Base-by-base conservation (phyloP, 2,329 filamentous ascomycete genomes). In the Aspergillus brasiliensis region DNA sequence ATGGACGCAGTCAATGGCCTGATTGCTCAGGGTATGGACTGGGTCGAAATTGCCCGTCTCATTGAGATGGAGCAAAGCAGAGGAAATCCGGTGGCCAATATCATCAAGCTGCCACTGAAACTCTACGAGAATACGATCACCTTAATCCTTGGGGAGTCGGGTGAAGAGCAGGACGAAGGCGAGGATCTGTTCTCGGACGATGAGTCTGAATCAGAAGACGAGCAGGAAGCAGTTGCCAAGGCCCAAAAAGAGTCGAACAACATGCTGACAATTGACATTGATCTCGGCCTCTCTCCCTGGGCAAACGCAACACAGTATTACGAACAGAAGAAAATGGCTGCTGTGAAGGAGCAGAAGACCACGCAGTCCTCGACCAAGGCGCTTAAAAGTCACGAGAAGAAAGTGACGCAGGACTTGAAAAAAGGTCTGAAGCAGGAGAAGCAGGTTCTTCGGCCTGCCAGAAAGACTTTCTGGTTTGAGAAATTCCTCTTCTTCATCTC, bases 401-500 rank as follows among this genome's bases (percentile, higher is more conserved):
- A 97, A 77, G 93, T 98, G 21, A 83, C 85, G 4, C 86, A 91
- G 11, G 92, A 97, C 72, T 81, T 98, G 21, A 96, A 91, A 77
- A 94, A 92, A 70, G 89, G 88, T 0, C 77, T 98, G 58, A 97
- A 97, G 78, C 90, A 95, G 71, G 95, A 98, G 77, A 97, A 97
- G 74, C 89, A 92, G 19, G 81, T 96, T 2, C 79, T 98, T 8
- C 88, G 93, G 48, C 92, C 90, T 0, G 89, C 97, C 8, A 86
- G 95, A 58, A 90, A 88, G 70, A 89, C 88, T 65, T 85, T 93
- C 69, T 99, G 95, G 95, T 99, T 97, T 67, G 95, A 99, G 71
- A 99, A 99, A 76, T 99, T 97, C 69, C 82, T 88, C 27, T 98
- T 92, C 84, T 99, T 99, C 78, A 86, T 98, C 67, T 97, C 93